A percentile compares a stretch with the other conserved stretches of the same genome.
These are phyloP conservation scores for Phylloporus scabripes DNA, from an alignment of 768 basidiomycete genomes.

Conservation along the genomic window DNA sequence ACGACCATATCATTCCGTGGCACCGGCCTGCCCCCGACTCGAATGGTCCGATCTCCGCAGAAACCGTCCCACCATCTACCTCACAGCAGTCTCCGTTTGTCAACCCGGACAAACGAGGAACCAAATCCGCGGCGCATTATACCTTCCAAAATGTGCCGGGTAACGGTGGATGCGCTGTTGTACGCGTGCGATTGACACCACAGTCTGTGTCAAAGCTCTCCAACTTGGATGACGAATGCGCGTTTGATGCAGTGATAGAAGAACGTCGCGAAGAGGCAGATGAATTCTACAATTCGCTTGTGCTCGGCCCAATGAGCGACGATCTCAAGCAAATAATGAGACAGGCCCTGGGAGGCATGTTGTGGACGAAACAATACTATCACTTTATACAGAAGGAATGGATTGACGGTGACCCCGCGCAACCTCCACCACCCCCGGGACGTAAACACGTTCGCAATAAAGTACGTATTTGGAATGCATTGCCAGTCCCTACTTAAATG, in stretches of 20 bases:
- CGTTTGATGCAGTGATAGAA: constrained; percentile 86
- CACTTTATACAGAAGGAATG: constrained; percentile 95
- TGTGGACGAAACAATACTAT: constrained; percentile 99
- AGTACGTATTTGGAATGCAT: constrained; percentile 36
- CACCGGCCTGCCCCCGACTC: constrained; percentile 61
- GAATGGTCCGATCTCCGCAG: constrained; percentile 7
- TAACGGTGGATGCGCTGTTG: constrained; percentile 90
- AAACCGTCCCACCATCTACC: neutral
- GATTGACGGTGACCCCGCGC: constrained; percentile 92
- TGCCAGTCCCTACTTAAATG: neutral
- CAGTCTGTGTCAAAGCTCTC: constrained; percentile 65
- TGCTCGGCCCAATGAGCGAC: constrained; percentile 80
- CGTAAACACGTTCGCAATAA: constrained; percentile 80
- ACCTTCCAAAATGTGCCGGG: constrained; percentile 81
- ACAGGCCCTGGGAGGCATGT: constrained; percentile 93
- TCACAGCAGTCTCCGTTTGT: constrained; percentile 44
- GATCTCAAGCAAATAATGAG: constrained; percentile 95
- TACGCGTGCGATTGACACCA: constrained; percentile 88
- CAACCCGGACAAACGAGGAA: constrained; percentile 82
- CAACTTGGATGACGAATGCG: constrained; percentile 79
- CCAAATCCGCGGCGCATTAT: constrained; percentile 93
- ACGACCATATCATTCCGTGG: constrained; percentile 88
- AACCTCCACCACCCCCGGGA: constrained; percentile 89
- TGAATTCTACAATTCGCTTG: constrained; percentile 86
- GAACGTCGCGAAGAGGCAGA: constrained; percentile 91